Evolutionary conservation across 1,284 basidiomycete species (phyloP), one percentile per base, ranked within the genome.

Genomic region (Omphalotus olearius): DNA sequence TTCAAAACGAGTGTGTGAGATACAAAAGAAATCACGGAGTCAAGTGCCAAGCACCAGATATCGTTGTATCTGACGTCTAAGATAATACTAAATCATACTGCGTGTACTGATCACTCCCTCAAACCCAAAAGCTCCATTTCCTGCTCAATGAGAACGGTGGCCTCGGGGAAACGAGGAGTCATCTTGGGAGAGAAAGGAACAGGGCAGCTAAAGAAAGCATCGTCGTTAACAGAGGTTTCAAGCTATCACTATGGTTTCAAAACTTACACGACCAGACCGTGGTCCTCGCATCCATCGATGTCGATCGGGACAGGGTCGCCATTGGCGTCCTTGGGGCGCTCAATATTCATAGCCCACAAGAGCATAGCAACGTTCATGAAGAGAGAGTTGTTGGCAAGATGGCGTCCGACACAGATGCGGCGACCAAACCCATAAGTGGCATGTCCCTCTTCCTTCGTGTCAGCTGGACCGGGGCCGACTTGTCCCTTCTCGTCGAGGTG

Each of bases 371-470:
- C 53, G 23, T 53, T 43, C 9, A 58, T 52, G 48, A 56, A 56
- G 6, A 58, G 25, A 3, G 47, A 50, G 41, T 56, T 55, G 35
- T 55, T 54, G 4, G 57, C 55, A 30, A 60, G 33, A 35, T 56
- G 52, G 10, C 57, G 51, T 9, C 59, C 59, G 23, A 54, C 51
- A 36, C 59, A 60, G 16, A 58, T 57, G 16, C 58, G 57, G 14
- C 52, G 39, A 6, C 60, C 57, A 39, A 59, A 59, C 7, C 57
- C 60, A 40, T 51, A 61, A 2, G 58, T 53, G 36, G 55, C 51
- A 37, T 61, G 60, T 16, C 54, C 46, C 48, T 60, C 58, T 10
- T 56, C 55, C 37, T 59, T 52, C 9, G 55, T 56, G 13, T 33
- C 30, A 23, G 42, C 48, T 11, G n/a, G 20, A 30, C 57, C 56